Evolutionary conservation across 192 early-diverging fungal genomes (phyloP).

Genomic region (Mortierella hygrophila): DNA sequence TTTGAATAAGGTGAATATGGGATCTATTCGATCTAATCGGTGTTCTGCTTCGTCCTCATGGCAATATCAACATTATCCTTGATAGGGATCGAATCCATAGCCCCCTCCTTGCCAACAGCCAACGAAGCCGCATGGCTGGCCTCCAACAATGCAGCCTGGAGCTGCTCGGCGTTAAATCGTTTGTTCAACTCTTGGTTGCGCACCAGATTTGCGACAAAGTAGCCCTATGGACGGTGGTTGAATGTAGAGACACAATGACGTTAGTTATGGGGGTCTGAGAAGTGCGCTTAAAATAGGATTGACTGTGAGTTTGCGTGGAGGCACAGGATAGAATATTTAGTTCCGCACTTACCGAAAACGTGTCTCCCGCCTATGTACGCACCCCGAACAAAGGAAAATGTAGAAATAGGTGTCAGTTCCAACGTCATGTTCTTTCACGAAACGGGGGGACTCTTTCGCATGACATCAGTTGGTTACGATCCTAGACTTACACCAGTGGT

Average conservation of each 20-base stretch:
- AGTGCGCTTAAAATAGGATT: not conserved
- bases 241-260: conserved; percentile 22
- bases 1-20: not conserved
- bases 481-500: conserved; percentile 59
- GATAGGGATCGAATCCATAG: conserved; percentile 76
- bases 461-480: no score
- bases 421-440: not conserved
- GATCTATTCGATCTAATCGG: not conserved
- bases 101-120: conserved; percentile 72
- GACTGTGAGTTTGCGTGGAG: no score
- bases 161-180: conserved; percentile 37
- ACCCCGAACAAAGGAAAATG: not conserved
- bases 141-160: conserved; percentile 65
- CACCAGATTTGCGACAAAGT: conserved; percentile 71
- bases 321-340: not conserved
- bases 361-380: conserved; percentile 67
- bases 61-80: conserved; percentile 58
- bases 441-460: no score
- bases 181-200: conserved; percentile 47
- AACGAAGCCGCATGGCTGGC: conserved; percentile 76
- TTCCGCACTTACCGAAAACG: conserved; percentile 62
- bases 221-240: conserved; percentile 63
- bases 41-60: conserved; percentile 18
- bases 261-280: not conserved
- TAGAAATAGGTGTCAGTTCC: not conserved